Conservation (phyloP, 805 yeast species). For the Yarrowia porcina region DNA sequence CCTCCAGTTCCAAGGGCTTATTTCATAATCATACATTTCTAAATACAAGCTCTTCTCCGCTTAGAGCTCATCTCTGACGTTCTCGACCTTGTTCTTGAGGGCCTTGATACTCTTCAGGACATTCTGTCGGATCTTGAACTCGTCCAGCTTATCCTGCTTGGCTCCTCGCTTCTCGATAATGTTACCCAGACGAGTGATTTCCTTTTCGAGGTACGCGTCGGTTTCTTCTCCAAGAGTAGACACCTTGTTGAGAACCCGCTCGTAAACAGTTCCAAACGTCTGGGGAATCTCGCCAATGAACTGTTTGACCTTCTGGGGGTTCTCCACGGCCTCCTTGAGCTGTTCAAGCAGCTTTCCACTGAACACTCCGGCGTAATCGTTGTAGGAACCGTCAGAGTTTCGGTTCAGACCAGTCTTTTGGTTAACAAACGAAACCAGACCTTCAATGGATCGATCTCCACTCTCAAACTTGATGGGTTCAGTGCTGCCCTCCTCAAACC, state of each 20-base stretch:
- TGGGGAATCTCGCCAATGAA: background rate
- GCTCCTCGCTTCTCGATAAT: conserved; percentile 43
- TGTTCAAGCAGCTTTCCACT: conserved; percentile 36
- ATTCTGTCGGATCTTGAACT: conserved; percentile 51
- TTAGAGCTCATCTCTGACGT: conserved; percentile 1
- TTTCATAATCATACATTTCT: background rate
- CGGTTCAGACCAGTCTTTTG: conserved; percentile 43
- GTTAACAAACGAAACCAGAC: conserved; percentile 50
- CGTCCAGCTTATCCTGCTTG: conserved; percentile 47
- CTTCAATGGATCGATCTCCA: conserved; percentile 48
- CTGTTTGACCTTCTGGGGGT: conserved; percentile 35
- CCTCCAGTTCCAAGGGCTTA: too few species aligned
- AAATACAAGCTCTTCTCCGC: too few species aligned
- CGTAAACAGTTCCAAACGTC: conserved; percentile 33
- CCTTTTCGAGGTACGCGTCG: conserved; percentile 44
- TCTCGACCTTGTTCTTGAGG: conserved; percentile 31
- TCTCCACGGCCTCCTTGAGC: conserved; percentile 30
- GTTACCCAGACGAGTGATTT: conserved; percentile 46
- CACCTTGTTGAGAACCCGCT: conserved; percentile 34
- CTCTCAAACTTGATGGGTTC: conserved; percentile 49
- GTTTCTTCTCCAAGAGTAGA: conserved; percentile 29
- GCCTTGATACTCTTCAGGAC: conserved; percentile 38
- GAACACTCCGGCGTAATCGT: conserved; percentile 42
- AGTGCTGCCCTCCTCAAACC: conserved; percentile 50
- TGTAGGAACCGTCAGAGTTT: conserved; percentile 43